Evolutionary conservation across 352 stramenopile genomes (phyloP).

Genomic region (Pseudoperonospora humuli): DNA sequence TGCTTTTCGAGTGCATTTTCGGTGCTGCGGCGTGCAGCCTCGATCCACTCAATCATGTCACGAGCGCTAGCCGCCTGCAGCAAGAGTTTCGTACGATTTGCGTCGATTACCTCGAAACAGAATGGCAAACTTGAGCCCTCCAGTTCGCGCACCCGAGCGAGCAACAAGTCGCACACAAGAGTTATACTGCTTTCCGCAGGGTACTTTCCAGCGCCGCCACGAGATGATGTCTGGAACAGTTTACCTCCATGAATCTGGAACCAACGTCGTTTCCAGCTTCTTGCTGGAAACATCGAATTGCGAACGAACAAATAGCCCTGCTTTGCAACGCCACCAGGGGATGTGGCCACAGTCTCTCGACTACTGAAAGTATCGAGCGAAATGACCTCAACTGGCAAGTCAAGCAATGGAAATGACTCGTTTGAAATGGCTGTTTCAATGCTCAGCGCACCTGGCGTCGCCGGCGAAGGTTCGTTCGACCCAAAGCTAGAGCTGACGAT

Average conservation of each 20-base stretch:
- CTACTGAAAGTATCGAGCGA: conserved; percentile 56
- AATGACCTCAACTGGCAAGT: conserved; percentile 74
- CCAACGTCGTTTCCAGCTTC: conserved; percentile 82
- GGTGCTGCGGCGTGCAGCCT: conserved; percentile 69
- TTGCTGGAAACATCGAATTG: conserved; percentile 71
- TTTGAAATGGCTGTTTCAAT: conserved; percentile 15
- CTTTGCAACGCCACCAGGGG: conserved; percentile 40
- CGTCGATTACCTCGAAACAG: conserved; percentile 83
- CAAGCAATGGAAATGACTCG: conserved; percentile 32
- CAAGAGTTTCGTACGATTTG: conserved; percentile 67
- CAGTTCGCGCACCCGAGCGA: conserved; percentile 67
- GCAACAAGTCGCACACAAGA: conserved; percentile 76
- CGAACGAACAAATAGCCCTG: conserved; percentile 84
- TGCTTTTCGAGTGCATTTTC: conserved; percentile 80
- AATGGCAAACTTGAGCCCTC: conserved; percentile 43
- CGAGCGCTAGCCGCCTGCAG: conserved; percentile 65
- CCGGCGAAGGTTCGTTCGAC: conserved; percentile 12
- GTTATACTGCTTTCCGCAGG: conserved; percentile 44
- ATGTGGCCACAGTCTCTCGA: conserved; percentile 26
- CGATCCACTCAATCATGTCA: conserved; percentile 78
- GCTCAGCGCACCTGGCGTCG: conserved; percentile 3
- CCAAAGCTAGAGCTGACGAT: conserved; percentile 10
- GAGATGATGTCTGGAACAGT: conserved; percentile 57
- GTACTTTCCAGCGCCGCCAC: conserved; percentile 46
- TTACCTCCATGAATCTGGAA: conserved; percentile 85